Evolutionary conservation across 192 early-diverging fungal species (phyloP).

Genomic region (Backusella mclennaniae): DNA sequence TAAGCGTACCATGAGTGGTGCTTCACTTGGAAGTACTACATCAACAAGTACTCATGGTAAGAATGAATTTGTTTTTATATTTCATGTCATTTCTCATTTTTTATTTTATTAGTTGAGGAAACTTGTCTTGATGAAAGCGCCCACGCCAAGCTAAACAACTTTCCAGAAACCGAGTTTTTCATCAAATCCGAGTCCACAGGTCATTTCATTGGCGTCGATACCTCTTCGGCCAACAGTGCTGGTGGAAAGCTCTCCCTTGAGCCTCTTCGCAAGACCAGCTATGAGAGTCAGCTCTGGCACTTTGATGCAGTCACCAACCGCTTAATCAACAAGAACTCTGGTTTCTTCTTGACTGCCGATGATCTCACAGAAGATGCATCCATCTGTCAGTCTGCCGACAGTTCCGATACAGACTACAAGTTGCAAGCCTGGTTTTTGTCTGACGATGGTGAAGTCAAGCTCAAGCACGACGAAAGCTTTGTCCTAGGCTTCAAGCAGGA

Average conservation of each 20-base stretch:
- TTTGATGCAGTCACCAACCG: conserved; percentile 1
- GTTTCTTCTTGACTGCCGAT: conserved; percentile 19
- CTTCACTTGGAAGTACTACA: conserved; percentile 3
- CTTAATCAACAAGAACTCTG: conserved; percentile 21
- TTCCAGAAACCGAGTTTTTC: conserved; percentile 24
- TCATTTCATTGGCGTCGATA: conserved; percentile 20
- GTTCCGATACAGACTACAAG: neutral
- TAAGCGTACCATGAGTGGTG: conserved; percentile 9
- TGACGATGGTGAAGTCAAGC: conserved; percentile 1
- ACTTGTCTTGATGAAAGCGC: conserved; percentile 5
- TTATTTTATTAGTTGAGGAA: neutral
- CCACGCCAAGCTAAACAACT: neutral
- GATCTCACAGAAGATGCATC: conserved; percentile 16
- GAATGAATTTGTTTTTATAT: too few species aligned
- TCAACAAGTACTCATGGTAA: conserved; percentile 13
- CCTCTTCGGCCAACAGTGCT: neutral
- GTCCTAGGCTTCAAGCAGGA: conserved; percentile 22
- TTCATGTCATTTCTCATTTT: neutral
- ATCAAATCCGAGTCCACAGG: conserved; percentile 19
- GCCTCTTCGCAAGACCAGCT: conserved; percentile 15
- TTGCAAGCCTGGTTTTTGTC: conserved; percentile 15
- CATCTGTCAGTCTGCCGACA: conserved; percentile 10
- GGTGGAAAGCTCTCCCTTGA: conserved; percentile 17
- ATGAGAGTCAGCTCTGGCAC: conserved; percentile 29
- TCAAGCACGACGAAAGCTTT: conserved; percentile 12